Evolutionary conservation across 495 filamentous ascomycete genomes (phyloP).

Genomic region (Neurospora tetrasperma): DNA sequence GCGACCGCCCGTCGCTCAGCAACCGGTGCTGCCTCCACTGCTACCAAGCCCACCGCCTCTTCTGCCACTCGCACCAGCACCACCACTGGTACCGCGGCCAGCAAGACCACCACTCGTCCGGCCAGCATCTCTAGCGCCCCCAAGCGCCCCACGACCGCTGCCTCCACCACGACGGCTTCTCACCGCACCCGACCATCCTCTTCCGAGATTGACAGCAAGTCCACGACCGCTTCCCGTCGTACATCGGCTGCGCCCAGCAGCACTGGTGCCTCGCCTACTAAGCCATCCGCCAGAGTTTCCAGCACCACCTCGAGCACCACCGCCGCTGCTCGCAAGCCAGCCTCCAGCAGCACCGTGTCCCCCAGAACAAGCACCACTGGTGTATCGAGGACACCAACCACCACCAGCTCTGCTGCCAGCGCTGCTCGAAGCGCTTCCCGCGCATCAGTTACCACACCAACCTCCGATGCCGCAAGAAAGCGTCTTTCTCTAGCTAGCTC

Average conservation of each 20-base stretch:
- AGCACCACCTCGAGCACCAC: slow-evolving; percentile 24
- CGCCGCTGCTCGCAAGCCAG: slow-evolving; percentile 30
- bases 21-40: slow-evolving; percentile 10
- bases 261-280: slow-evolving; percentile 29
- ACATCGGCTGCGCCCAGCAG: slow-evolving; percentile 23
- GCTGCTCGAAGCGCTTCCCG: slow-evolving; percentile 21
- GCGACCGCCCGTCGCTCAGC: slow-evolving; percentile 9
- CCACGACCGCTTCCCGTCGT: slow-evolving; percentile 31
- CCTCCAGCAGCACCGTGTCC: slow-evolving; percentile 14
- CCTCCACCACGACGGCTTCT: slow-evolving; percentile 17
- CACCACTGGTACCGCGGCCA: slow-evolving; percentile 12
- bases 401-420: slow-evolving; percentile 12
- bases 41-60: slow-evolving; percentile 30
- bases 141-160: slow-evolving; percentile 27
- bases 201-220: slow-evolving; percentile 40
- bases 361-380: slow-evolving; percentile 18
- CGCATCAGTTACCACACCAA: slow-evolving; percentile 24
- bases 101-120: slow-evolving; percentile 30
- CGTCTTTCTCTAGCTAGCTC: slow-evolving; percentile 33
- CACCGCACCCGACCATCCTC: slow-evolving; percentile 35
- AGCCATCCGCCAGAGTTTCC: slow-evolving; percentile 17
- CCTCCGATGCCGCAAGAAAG: slow-evolving; percentile 36
- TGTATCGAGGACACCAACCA: slow-evolving; percentile 17
- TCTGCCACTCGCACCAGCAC: slow-evolving; percentile 28
- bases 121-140: slow-evolving; percentile 17